Evolutionary conservation across 352 stramenopile species (phyloP), one percentile per base, ranked within the genome.

Genomic region (Pelagophyceae sp.): DNA sequence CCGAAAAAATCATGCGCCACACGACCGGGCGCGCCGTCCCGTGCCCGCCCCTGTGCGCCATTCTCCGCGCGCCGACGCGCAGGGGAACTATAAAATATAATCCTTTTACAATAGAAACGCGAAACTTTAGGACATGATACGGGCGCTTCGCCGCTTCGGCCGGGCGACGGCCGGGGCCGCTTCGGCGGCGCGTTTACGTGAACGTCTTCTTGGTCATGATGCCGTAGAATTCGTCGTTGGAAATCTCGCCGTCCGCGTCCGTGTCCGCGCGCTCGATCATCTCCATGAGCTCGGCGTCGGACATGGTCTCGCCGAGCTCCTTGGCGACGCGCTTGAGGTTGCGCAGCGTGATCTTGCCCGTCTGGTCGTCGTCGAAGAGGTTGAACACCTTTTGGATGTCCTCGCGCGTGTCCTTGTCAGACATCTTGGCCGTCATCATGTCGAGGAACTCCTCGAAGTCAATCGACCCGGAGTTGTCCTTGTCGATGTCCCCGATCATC

Each of bases 331-430:
- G 89, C 85, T 98, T 98, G 76, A 98, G 87, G 85, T 98, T 98
- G 76, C 91, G 87, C 77, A 98, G 92, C 25, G 92, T 96, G 83
- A 98, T 98, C 79, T 97, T 17, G 63, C 95, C 94, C 1, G 94
- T 97, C 82, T 97, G 87, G 79, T 98, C 93, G 82, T 98, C 94
- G 85, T 98, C 94, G 80, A 98, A 98, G 35, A 98, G 88, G 61
- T 95, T 94, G 78, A 98, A 98, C 31, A 96, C 93, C 86, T 98
- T 98, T 77, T 96, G 86, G 77, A 98, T 97, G 83, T 98, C 94
- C 80, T 98, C 93, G 37, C 90, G 85, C 76, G 92, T 96, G 84
- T 98, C 93, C 84, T 97, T 97, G 80, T 97, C 93, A 83, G 89
- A 61, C 54, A 77, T 67, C 45, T 61, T 72, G 67, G 1, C 58